Evolutionary conservation across 805 yeast genomes (phyloP), one percentile per base, ranked within the genome.

Genomic region (Candida pini): DNA sequence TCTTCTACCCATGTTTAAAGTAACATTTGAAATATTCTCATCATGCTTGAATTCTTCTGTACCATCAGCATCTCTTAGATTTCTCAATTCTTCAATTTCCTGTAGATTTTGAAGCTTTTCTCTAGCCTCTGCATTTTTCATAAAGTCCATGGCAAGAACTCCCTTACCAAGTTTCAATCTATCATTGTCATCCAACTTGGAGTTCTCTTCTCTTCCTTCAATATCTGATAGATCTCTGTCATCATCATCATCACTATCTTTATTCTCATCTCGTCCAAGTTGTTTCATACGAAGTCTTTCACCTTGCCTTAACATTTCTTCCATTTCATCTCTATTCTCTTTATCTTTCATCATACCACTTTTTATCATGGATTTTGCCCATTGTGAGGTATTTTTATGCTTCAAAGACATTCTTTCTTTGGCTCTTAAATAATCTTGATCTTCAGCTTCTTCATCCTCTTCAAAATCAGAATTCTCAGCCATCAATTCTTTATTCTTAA

Each of bases 261-360:
- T 68, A 6, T 60, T 63, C 13, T 74, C 79, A 18, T 76, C 78
- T 38, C 64, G 66, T 7, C 88, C 95, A 36, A 82, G 54, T 42
- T 90, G 84, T 51, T 81, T 85, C 32, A 75, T 61, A 35, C 81
- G 76, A 39, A 90, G 67, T 35, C 71, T 68, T 51, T 89, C 96
- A 28, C 96, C 92, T 52, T 84, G 85, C 51, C 87, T 72, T 39
- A 90, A 63, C 96, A 89, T 89, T 51, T 87, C 96, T 60, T 92
- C 97, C 69, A 90, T 73, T 51, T 92, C 97, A 7, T 77, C 83
- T 51, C 97, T 70, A 15, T 83, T 82, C 22, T 75, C 77, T 23
- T 81, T 76, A 56, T 90, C 97, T 49, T 90, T 89, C 25, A 89
- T 73, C 70, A 92, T 72, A 12, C 97, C 97, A 47, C 88, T 84